Conservation (phyloP, 495 filamentous ascomycete species). For the Collariella sp. region DNA sequence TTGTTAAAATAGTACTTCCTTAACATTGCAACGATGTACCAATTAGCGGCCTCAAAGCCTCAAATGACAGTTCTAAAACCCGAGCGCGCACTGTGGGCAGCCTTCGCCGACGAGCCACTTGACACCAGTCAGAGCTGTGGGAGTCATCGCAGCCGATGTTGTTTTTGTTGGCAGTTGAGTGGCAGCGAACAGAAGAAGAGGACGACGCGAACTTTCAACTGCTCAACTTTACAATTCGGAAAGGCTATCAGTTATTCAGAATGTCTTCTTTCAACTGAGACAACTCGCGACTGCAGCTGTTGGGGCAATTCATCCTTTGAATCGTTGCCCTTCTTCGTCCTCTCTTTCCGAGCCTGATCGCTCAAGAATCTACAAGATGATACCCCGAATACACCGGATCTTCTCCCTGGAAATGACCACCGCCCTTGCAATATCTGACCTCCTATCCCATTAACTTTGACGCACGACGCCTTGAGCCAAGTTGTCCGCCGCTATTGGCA, state of each 20-base stretch:
- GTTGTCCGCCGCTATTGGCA: not conserved
- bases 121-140: no score
- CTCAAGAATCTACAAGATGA: constrained; percentile 46
- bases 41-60: no score
- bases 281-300: not conserved
- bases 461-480: not conserved
- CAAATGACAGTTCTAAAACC: no score
- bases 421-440: constrained; percentile 15
- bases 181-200: not conserved
- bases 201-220: not conserved
- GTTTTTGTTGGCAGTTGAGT: no score
- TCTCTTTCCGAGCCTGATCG: constrained; percentile 6
- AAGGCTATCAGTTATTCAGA: not conserved
- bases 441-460: constrained; percentile 1
- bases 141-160: no score
- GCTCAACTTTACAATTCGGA: not conserved
- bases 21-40: no score
- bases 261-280: constrained; percentile 7
- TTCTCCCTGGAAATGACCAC: constrained; percentile 23
- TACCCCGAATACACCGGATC: constrained; percentile 44
- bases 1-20: no score
- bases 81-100: no score
- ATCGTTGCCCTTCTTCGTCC: not conserved
- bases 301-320: constrained; percentile 4
- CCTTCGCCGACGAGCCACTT: no score